These are phyloP conservation scores for Rhododendron ovatum DNA, from an alignment of 148 eudicot species.

Conservation along the genomic window DNA sequence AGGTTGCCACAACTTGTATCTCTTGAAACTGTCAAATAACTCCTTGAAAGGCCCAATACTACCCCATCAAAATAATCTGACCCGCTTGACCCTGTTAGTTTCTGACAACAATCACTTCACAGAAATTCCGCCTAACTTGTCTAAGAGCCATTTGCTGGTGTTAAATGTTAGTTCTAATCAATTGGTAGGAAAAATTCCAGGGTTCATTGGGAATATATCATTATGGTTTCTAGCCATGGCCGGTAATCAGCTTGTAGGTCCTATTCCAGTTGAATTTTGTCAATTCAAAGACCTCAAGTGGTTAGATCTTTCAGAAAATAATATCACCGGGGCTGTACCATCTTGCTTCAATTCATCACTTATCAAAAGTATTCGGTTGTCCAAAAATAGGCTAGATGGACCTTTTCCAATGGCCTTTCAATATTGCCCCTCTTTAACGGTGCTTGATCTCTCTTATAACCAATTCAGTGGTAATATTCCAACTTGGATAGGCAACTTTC, in stretches of 20 bases:
- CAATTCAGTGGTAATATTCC: not conserved
- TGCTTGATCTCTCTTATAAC: not conserved
- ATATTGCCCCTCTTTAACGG: too few relatives aligned
- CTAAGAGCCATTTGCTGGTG: not conserved
- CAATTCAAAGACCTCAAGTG: accelerated
- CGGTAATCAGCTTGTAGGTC: conserved; percentile 1
- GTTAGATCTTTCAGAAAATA: not conserved
- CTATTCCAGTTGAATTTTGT: not conserved
- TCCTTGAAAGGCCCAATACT: conserved; percentile 5
- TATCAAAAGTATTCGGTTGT: not conserved
- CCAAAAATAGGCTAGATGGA: not conserved
- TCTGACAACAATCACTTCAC: not conserved
- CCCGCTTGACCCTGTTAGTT: not conserved
- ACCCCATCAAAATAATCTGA: not conserved
- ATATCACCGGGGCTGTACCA: not conserved
- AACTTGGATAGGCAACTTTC: not conserved
- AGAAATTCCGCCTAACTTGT: not conserved
- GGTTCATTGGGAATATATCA: not conserved
- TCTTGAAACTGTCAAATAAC: conserved; percentile 7
- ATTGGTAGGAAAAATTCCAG: too few relatives aligned
- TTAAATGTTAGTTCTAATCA: not conserved
- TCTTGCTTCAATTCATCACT: not conserved
- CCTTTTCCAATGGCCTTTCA: not conserved
- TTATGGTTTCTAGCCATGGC: not conserved
- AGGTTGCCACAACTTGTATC: not conserved